Evolutionary conservation across 2,329 filamentous ascomycete genomes (phyloP).

Genomic region (Fusarium abutilonis): DNA sequence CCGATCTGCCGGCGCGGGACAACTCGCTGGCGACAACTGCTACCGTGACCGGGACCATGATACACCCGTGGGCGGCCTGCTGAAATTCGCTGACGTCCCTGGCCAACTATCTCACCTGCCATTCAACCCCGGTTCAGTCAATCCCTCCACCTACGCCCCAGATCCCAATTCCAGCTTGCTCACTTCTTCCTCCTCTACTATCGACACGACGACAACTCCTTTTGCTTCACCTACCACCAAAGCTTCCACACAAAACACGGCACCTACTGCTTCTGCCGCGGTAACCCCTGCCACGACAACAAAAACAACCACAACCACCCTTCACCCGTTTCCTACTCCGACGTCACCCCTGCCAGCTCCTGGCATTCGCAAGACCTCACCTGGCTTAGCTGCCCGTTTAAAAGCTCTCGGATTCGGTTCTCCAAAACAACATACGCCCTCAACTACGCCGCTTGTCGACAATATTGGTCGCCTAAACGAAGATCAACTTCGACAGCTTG

Average conservation of each 20-base stretch:
- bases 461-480: slow-evolving; percentile 75
- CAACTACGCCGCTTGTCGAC: slow-evolving; percentile 50
- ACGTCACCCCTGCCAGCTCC: slow-evolving; percentile 44
- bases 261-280: slow-evolving; percentile 35
- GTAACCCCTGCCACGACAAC: slow-evolving; percentile 36
- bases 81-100: slow-evolving; percentile 47
- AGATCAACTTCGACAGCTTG: slow-evolving; percentile 74
- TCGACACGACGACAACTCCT: slow-evolving; percentile 39
- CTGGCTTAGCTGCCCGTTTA: slow-evolving; percentile 71
- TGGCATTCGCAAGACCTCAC: slow-evolving; percentile 66
- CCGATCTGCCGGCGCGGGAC: slow-evolving; percentile 34
- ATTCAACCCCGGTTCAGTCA: slow-evolving; percentile 45
- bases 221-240: slow-evolving; percentile 29
- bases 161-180: slow-evolving; percentile 41
- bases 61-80: slow-evolving; percentile 39
- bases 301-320: slow-evolving; percentile 38
- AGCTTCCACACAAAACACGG: slow-evolving; percentile 22
- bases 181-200: slow-evolving; percentile 35
- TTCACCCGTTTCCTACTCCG: slow-evolving; percentile 35
- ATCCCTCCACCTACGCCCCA: slow-evolving; percentile 40
- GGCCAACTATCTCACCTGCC: slow-evolving; percentile 43
- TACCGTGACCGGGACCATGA: slow-evolving; percentile 43
- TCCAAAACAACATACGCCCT: slow-evolving; percentile 50
- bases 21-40: slow-evolving; percentile 31
- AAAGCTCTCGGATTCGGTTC: slow-evolving; percentile 71